Conservation (phyloP, 208 protist genomes). For the Leishmania aethiopica region DNA sequence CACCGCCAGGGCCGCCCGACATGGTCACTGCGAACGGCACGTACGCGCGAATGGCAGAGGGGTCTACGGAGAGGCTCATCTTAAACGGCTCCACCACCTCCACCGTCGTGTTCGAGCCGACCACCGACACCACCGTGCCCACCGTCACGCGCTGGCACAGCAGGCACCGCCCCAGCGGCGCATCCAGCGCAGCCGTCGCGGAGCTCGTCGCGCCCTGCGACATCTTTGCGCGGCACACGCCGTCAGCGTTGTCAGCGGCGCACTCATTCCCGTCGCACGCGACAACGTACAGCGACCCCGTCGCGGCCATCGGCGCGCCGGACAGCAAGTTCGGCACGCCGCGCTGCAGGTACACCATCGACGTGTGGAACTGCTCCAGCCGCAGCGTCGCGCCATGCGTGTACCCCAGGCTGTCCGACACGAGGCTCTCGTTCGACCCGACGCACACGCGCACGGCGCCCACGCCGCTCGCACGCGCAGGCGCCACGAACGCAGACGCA, state of each 20-base stretch:
- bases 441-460: constrained; percentile 27
- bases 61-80: constrained; percentile 30
- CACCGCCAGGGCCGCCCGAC: constrained; percentile 29
- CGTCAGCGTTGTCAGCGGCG: constrained; percentile 16
- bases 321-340: constrained; percentile 36
- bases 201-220: constrained; percentile 3
- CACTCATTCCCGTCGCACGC: constrained; percentile 29
- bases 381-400: constrained; percentile 29
- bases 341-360: constrained; percentile 41
- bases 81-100: constrained; percentile 39
- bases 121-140: constrained; percentile 3
- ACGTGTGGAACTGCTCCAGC: constrained; percentile 34
- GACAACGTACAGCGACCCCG: constrained; percentile 11
- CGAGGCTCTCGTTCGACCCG: constrained; percentile 8
- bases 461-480: constrained; percentile 4
- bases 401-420: constrained; percentile 31
- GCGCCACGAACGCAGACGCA: constrained; percentile 29
- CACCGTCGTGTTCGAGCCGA: constrained; percentile 41
- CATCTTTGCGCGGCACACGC: constrained; percentile 11
- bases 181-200: constrained; percentile 10
- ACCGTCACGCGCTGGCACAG: constrained; percentile 50
- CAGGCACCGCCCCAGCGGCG: constrained; percentile 43
- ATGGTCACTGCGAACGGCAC: constrained; percentile 39
- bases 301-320: constrained; percentile 24
- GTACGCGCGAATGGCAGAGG: constrained; percentile 39